These are phyloP conservation scores for Colletotrichum higginsianum DNA, from an alignment of 2,329 filamentous ascomycete species.

Conservation along the genomic window DNA sequence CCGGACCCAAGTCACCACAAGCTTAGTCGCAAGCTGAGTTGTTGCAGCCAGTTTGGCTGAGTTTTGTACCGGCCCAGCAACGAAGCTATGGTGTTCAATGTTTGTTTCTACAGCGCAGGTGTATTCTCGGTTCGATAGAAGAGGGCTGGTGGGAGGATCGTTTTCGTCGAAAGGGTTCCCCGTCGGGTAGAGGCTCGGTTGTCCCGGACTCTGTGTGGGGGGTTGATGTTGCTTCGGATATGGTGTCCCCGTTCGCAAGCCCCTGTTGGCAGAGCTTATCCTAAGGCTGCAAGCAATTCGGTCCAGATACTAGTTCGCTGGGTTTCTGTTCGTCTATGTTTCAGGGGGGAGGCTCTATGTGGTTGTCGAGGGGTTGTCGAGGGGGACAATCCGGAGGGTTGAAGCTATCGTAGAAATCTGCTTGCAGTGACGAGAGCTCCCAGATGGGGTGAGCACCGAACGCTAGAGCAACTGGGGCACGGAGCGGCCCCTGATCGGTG, in stretches of 20 bases:
- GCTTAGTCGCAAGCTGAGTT: constrained; percentile 6
- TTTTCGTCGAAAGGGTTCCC: constrained; percentile 1
- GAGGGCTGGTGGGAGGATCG: neutral
- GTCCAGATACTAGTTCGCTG: neutral
- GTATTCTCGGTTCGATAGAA: neutral
- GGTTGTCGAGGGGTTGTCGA: constrained; percentile 24
- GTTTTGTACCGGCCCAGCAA: constrained; percentile 17
- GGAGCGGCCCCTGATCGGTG: constrained; percentile 18
- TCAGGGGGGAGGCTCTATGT: constrained; percentile 4
- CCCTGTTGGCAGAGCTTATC: constrained; percentile 22
- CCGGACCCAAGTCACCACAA: neutral
- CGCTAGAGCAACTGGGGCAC: constrained; percentile 25
- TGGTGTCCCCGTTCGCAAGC: constrained; percentile 15
- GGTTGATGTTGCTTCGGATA: neutral
- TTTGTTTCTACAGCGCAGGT: neutral
- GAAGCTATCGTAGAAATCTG: constrained; percentile 41
- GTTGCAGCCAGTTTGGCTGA: constrained; percentile 24
- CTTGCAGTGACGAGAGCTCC: constrained; percentile 22
- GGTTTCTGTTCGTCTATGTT: neutral
- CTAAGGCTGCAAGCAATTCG: constrained; percentile 16
- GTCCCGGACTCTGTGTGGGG: constrained; percentile 12
- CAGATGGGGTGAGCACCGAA: constrained; percentile 11
- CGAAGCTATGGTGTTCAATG: neutral
- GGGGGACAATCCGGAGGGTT: constrained; percentile 17
- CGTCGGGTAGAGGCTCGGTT: constrained; percentile 15